Conservation (phyloP, 2,329 filamentous ascomycete species). For the Stagonosporopsis tanaceti region DNA sequence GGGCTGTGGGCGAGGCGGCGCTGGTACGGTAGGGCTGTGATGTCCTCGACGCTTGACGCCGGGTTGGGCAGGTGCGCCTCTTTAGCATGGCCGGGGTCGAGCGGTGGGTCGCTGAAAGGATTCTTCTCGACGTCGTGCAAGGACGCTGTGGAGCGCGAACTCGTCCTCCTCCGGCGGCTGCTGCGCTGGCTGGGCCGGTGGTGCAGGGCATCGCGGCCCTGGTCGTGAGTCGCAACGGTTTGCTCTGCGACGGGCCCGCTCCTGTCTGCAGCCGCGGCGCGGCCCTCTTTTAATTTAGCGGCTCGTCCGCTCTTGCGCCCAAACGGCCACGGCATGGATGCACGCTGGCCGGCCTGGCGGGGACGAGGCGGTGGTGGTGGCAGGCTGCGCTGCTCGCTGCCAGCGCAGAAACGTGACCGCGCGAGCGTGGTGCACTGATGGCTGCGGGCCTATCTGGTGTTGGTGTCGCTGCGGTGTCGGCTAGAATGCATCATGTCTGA, state of each 20-base stretch:
- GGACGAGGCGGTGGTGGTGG: constrained; percentile 10
- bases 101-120: constrained; percentile 27
- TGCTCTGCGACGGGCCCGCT: constrained; percentile 40
- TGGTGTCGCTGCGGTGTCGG: constrained; percentile 25
- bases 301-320: constrained; percentile 75
- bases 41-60: constrained; percentile 52
- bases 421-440: constrained; percentile 27
- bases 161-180: constrained; percentile 41
- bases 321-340: constrained; percentile 82
- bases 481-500: constrained; percentile 31
- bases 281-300: constrained; percentile 56
- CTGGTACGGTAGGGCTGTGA: constrained; percentile 56
- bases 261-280: constrained; percentile 59
- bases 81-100: constrained; percentile 29
- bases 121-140: constrained; percentile 42
- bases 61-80: constrained; percentile 27
- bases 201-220: constrained; percentile 36
- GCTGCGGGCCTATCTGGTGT: constrained; percentile 17
- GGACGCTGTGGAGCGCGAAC: constrained; percentile 44
- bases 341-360: constrained; percentile 16
- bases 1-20: constrained; percentile 55
- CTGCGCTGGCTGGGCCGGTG: constrained; percentile 38
- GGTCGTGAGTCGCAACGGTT: constrained; percentile 26
- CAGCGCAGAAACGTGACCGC: constrained; percentile 32
- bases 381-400: constrained; percentile 16